phyloP scores from a whole-genome alignment of 768 basidiomycete genomes.

The Kwoniella sp. region DNA sequence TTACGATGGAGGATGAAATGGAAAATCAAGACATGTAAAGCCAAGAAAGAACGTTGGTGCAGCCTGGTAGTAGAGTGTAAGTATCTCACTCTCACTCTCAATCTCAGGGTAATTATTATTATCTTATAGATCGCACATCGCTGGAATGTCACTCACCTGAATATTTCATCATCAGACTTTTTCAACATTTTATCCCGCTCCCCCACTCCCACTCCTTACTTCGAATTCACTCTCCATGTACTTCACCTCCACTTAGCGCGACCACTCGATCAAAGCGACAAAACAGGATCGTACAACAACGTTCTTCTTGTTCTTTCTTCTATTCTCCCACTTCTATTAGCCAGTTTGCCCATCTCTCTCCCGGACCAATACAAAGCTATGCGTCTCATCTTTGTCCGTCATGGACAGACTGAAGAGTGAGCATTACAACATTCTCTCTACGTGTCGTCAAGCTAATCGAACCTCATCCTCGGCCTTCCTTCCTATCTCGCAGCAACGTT shows the following conservation, averaged over 20 bases:
- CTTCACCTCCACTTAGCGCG: neutral
- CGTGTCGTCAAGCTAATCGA: neutral
- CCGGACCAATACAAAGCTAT: no score
- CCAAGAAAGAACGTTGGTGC: slow-evolving; percentile 1
- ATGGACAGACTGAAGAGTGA: slow-evolving; percentile 49
- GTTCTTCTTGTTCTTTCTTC: neutral
- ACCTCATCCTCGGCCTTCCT: neutral
- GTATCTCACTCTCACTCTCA: no score
- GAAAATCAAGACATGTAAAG: neutral
- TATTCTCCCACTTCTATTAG: neutral
- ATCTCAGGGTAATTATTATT: no score
- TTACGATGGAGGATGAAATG: neutral
- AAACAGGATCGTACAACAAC: neutral
- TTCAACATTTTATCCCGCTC: slow-evolving; percentile 22
- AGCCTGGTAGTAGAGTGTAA: no score
- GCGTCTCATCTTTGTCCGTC: slow-evolving; percentile 42
- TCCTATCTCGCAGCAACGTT: slow-evolving; percentile 27
- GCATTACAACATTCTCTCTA: slow-evolving; percentile 3
- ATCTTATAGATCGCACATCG: neutral
- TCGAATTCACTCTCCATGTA: neutral
- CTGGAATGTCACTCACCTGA: neutral
- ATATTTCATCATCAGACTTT: slow-evolving; percentile 6
- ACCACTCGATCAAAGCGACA: neutral
- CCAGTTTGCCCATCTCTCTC: no score
- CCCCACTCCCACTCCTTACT: slow-evolving; percentile 4